phyloP scores from a whole-genome alignment of 108 stramenopile genomes.

The Skeletonema menzelii region DNA sequence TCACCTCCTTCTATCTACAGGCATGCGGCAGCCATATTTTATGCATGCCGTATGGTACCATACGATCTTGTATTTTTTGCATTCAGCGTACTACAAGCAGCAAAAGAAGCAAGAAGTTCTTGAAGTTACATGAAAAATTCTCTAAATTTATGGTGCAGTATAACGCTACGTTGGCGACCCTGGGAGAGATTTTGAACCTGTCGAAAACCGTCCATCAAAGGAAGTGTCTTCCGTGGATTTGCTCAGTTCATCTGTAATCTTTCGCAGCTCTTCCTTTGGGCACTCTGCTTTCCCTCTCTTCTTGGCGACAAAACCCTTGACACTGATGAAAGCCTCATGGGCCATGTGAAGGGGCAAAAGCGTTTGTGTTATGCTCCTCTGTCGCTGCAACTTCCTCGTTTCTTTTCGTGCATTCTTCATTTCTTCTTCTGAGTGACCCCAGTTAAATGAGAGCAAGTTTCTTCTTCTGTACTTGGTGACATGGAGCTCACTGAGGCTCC shows the following conservation, averaged over 20 bases:
- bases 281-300: constrained; percentile 9
- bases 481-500: constrained; percentile 1
- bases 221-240: not conserved
- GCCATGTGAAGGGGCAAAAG: constrained; percentile 22
- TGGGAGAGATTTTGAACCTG: too few relatives aligned
- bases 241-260: not conserved
- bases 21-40: too few relatives aligned
- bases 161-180: too few relatives aligned
- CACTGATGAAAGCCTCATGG: constrained; percentile 12
- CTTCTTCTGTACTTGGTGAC: constrained; percentile 34
- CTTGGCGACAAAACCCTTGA: constrained; percentile 26
- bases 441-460: constrained; percentile 30
- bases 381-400: constrained; percentile 35
- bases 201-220: not conserved
- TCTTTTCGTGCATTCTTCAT: constrained; percentile 23
- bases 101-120: too few relatives aligned
- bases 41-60: too few relatives aligned
- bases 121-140: too few relatives aligned
- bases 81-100: too few relatives aligned
- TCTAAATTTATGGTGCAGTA: too few relatives aligned
- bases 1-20: too few relatives aligned
- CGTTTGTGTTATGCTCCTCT: constrained; percentile 21
- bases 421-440: constrained; percentile 42
- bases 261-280: not conserved
- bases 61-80: too few relatives aligned